Conservation (phyloP, 768 basidiomycete genomes). For the Pulveroboletus ravenelii region DNA sequence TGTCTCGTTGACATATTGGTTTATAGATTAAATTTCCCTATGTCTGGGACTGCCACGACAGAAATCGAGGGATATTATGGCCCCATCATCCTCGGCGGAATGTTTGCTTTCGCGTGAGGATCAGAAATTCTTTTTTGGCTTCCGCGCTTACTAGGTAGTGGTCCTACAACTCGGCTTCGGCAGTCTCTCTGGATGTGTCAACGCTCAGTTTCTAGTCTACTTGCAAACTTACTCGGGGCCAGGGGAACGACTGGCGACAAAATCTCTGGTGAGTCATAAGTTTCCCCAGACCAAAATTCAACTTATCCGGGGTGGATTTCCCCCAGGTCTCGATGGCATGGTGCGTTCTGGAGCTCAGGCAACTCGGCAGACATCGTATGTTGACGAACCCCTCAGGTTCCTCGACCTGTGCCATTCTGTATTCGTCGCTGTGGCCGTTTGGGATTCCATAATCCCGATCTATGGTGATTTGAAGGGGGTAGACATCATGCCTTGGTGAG, state of each 20-base stretch:
- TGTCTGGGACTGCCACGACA: neutral
- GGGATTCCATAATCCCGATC: conserved; percentile 17
- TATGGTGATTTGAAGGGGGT: conserved; percentile 14
- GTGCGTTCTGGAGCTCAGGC: neutral
- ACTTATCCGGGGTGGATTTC: neutral
- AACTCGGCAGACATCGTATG: neutral
- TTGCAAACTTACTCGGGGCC: conserved; percentile 14
- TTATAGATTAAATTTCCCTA: neutral
- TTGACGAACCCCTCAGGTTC: conserved; percentile 8
- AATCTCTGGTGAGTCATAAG: conserved; percentile 12
- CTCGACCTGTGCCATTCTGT: conserved; percentile 24
- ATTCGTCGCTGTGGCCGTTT: conserved; percentile 19
- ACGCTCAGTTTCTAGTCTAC: conserved; percentile 24
- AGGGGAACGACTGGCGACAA: conserved; percentile 14
- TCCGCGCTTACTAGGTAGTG: neutral
- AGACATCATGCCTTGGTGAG: conserved; percentile 23
- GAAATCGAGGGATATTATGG: conserved; percentile 13
- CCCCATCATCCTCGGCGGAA: conserved; percentile 18
- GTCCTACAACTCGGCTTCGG: neutral
- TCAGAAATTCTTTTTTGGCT: neutral
- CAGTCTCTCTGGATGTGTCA: conserved; percentile 26
- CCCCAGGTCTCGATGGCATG: conserved; percentile 20
- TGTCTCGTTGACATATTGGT: neutral
- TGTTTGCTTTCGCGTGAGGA: conserved; percentile 20
- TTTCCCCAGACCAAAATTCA: too few species aligned